Evolutionary conservation across 2,329 filamentous ascomycete species (phyloP).

Genomic region (Alternaria sp.): DNA sequence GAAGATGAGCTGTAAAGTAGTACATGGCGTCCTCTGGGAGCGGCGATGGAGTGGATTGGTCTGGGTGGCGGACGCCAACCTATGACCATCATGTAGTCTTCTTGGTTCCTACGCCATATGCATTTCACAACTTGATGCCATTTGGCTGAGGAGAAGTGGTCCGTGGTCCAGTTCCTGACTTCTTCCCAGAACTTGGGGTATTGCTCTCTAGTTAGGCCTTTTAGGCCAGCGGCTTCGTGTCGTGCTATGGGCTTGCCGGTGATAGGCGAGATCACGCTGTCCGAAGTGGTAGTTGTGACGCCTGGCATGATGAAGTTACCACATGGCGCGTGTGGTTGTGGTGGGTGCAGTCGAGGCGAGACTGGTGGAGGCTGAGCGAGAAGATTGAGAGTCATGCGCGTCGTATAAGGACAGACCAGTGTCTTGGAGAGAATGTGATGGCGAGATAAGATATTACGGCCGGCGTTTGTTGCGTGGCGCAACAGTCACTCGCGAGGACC

Average conservation of each 20-base stretch:
- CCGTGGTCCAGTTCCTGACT: constrained; percentile 18
- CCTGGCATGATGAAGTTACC: neutral
- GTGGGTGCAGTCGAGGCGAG: neutral
- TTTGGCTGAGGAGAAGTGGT: constrained; percentile 21
- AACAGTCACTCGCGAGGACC: neutral
- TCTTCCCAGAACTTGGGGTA: constrained; percentile 12
- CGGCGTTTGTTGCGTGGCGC: neutral
- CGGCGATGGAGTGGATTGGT: neutral
- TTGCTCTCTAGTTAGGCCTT: constrained; percentile 20
- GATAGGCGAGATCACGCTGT: neutral
- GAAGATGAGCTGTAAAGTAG: constrained; percentile 6
- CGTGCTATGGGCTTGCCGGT: constrained; percentile 11
- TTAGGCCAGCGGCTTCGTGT: constrained; percentile 27
- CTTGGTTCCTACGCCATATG: constrained; percentile 10
- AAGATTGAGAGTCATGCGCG: neutral
- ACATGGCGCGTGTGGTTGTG: neutral
- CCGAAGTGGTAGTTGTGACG: neutral
- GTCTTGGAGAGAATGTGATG: neutral
- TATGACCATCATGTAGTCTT: constrained; percentile 12
- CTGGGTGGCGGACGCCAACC: neutral
- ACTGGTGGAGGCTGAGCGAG: neutral
- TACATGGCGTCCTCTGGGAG: neutral
- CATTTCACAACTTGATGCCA: constrained; percentile 12
- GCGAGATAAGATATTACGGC: neutral
- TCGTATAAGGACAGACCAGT: neutral